These are phyloP conservation scores for Pelargonium cotyledonis DNA, from an alignment of 441 rosid species.

Conservation along the genomic window DNA sequence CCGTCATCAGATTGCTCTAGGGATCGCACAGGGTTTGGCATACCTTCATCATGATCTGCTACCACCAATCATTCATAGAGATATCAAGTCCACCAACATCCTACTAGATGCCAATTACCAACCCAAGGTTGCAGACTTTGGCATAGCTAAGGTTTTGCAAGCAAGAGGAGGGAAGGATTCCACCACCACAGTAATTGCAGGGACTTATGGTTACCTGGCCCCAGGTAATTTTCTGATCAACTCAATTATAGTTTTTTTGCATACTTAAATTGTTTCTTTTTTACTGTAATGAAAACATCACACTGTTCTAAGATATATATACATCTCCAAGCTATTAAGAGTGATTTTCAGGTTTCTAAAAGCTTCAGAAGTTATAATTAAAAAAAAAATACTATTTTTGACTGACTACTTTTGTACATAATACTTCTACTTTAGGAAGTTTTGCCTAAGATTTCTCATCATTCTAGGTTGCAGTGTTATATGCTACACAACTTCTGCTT, in stretches of 20 bases:
- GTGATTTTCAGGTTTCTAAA: no score
- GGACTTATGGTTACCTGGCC: slow-evolving; percentile 86
- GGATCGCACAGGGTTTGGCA: slow-evolving; percentile 84
- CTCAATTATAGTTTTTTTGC: neutral
- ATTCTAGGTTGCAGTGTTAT: no score
- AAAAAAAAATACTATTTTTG: no score
- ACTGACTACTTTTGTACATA: no score
- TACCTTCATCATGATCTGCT: slow-evolving; percentile 87
- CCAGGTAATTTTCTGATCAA: slow-evolving; percentile 49
- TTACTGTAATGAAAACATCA: neutral
- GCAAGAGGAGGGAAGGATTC: slow-evolving; percentile 82
- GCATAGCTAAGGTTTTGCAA: slow-evolving; percentile 88
- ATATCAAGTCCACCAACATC: slow-evolving; percentile 85
- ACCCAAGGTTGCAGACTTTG: slow-evolving; percentile 91
- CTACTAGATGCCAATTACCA: slow-evolving; percentile 60
- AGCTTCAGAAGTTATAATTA: no score
- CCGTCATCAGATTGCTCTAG: slow-evolving; percentile 82
- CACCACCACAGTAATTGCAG: slow-evolving; percentile 70
- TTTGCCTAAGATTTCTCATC: no score
- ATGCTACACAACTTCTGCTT: no score
- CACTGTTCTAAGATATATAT: neutral
- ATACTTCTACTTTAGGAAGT: no score
- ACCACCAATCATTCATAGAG: slow-evolving; percentile 76
- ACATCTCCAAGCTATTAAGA: no score
- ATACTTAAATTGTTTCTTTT: neutral